Conservation (phyloP, 2,329 filamentous ascomycete species). For the Colletotrichum sp. region DNA sequence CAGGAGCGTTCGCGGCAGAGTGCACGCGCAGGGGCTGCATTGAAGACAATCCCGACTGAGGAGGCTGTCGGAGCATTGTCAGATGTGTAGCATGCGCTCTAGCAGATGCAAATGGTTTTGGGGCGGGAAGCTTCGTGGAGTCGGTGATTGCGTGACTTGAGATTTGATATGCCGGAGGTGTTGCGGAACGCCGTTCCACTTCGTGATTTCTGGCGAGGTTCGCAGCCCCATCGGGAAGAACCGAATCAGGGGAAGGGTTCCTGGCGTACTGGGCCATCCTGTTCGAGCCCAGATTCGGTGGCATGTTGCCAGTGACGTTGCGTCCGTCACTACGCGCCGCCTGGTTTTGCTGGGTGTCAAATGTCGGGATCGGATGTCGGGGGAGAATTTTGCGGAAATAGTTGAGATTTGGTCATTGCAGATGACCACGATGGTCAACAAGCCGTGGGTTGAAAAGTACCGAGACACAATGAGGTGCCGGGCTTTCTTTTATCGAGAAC, state of each 20-base stretch:
- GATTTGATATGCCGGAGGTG: neutral
- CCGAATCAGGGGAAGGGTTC: constrained; percentile 8
- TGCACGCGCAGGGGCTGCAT: constrained; percentile 16
- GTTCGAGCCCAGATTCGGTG: constrained; percentile 7
- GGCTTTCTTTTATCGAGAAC: neutral
- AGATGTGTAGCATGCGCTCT: constrained; percentile 30
- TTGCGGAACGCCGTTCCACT: neutral
- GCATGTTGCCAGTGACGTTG: constrained; percentile 9
- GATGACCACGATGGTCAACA: neutral
- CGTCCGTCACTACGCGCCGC: neutral
- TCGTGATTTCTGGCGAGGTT: neutral
- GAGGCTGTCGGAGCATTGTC: constrained; percentile 22
- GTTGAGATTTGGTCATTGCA: neutral
- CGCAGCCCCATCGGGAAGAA: neutral
- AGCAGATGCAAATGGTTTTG: constrained; percentile 27
- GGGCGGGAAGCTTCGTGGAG: constrained; percentile 39
- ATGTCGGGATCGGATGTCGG: neutral
- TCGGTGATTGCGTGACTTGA: constrained; percentile 33
- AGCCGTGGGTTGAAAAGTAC: neutral
- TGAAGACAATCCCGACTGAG: constrained; percentile 21
- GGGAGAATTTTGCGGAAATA: neutral
- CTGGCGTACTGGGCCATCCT: constrained; percentile 21
- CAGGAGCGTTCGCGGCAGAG: constrained; percentile 22
- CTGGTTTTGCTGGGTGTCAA: neutral
- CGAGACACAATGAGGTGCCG: neutral